phyloP scores from a whole-genome alignment of 768 basidiomycete species.

The Agaricus subrufescens region DNA sequence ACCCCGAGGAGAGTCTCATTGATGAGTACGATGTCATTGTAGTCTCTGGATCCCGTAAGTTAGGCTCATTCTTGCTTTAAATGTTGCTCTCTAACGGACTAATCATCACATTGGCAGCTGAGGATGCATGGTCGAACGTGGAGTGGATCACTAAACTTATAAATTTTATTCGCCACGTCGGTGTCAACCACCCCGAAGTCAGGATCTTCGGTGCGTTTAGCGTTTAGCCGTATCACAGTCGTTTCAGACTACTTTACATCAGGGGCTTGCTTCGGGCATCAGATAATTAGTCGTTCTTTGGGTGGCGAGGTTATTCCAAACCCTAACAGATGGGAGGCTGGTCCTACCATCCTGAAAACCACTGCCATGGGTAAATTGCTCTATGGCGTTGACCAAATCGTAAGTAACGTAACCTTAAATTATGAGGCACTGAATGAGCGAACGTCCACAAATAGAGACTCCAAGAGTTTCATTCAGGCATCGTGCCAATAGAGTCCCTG shows the following conservation, averaged over 20 bases:
- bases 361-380: constrained; percentile 65
- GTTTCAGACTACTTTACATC: not conserved
- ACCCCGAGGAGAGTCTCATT: constrained; percentile 50
- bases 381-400: no score
- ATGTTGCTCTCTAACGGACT: no score
- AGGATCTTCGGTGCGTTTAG: constrained; percentile 45
- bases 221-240: not conserved
- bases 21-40: constrained; percentile 65
- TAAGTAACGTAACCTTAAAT: not conserved
- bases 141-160: constrained; percentile 76
- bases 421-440: not conserved
- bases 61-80: no score
- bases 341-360: constrained; percentile 53
- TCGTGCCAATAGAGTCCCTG: constrained; percentile 8
- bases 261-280: constrained; percentile 94
- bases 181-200: no score
- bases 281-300: constrained; percentile 64
- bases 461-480: not conserved
- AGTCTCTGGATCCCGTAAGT: constrained; percentile 74
- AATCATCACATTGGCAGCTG: constrained; percentile 36
- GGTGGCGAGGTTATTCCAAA: constrained; percentile 69
- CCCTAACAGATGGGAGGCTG: constrained; percentile 71
- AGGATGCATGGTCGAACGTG: constrained; percentile 67
- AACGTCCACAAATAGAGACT: not conserved
- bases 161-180: constrained; percentile 35